Conservation (phyloP, 1,139 yeast genomes). For the Nematodospora anomalae region DNA sequence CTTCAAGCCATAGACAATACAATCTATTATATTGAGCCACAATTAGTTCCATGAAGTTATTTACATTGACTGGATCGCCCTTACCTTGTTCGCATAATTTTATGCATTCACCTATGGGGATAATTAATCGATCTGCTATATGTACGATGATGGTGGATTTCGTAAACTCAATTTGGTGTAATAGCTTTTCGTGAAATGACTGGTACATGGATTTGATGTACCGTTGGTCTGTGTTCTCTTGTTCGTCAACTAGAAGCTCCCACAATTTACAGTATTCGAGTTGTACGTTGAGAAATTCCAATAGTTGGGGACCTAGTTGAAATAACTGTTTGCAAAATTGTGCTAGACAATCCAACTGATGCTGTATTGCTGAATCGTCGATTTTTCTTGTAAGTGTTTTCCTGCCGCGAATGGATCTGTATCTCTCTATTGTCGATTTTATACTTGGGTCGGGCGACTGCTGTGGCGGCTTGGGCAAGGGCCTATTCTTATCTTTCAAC, state of each 20-base stretch:
- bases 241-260: constrained; percentile 10
- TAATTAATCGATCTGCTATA: constrained; percentile 12
- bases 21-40: constrained; percentile 14
- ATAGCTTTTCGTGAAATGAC: constrained; percentile 12
- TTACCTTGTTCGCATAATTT: constrained; percentile 10
- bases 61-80: constrained; percentile 9
- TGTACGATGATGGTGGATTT: constrained; percentile 12
- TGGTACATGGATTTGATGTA: constrained; percentile 12
- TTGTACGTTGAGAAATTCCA: constrained; percentile 14
- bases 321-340: constrained; percentile 11
- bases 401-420: constrained; percentile 5
- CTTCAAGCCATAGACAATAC: constrained; percentile 16
- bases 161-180: constrained; percentile 13
- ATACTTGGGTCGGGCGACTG: constrained; percentile 6
- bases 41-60: constrained; percentile 16
- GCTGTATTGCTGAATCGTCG: constrained; percentile 10
- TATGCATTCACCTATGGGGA: constrained; percentile 16
- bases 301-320: constrained; percentile 14
- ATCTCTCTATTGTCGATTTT: constrained; percentile 6
- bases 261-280: constrained; percentile 13
- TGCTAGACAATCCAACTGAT: constrained; percentile 11
- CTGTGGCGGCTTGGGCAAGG: not conserved
- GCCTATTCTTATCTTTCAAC: not conserved
- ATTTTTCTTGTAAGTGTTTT: constrained; percentile 2
- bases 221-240: constrained; percentile 3